Conservation (phyloP, 2,329 filamentous ascomycete genomes). For the Trichoderma atroviride region DNA sequence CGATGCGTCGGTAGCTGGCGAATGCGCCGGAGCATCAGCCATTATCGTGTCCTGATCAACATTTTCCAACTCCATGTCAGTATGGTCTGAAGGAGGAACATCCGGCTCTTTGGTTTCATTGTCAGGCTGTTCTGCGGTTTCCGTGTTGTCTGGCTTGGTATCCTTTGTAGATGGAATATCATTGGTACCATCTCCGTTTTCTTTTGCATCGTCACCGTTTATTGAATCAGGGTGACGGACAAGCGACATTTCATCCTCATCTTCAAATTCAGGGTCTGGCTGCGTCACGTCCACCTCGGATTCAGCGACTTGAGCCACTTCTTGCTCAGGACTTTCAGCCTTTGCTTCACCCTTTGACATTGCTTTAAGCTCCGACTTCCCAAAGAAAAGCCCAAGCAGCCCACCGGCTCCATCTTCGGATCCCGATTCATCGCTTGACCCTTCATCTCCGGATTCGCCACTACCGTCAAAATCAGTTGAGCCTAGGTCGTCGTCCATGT, state of each 20-base stretch:
- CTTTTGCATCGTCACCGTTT: constrained; percentile 23
- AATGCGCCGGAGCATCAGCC: neutral
- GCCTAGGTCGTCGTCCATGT: constrained; percentile 69
- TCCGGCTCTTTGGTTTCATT: neutral
- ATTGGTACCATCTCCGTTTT: neutral
- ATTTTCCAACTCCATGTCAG: neutral
- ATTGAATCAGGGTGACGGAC: constrained; percentile 38
- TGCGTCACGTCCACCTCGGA: constrained; percentile 25
- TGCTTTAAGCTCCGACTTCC: constrained; percentile 58
- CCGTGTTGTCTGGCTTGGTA: neutral
- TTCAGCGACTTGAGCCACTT: constrained; percentile 32
- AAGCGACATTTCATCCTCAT: constrained; percentile 42
- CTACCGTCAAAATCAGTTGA: constrained; percentile 55
- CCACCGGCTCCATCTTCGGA: constrained; percentile 50
- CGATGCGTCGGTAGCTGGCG: neutral
- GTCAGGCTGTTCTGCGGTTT: neutral
- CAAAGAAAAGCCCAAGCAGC: constrained; percentile 61
- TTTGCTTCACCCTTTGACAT: constrained; percentile 48
- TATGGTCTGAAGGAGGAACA: neutral
- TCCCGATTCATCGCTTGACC: constrained; percentile 45
- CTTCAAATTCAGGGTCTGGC: constrained; percentile 27
- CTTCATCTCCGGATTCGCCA: constrained; percentile 45
- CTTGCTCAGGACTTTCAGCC: constrained; percentile 27
- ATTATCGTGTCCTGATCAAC: constrained; percentile 18
- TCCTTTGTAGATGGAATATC: neutral